Evolutionary conservation across 2,329 filamentous ascomycete species (phyloP).

Genomic region (Aaosphaeria arxii): DNA sequence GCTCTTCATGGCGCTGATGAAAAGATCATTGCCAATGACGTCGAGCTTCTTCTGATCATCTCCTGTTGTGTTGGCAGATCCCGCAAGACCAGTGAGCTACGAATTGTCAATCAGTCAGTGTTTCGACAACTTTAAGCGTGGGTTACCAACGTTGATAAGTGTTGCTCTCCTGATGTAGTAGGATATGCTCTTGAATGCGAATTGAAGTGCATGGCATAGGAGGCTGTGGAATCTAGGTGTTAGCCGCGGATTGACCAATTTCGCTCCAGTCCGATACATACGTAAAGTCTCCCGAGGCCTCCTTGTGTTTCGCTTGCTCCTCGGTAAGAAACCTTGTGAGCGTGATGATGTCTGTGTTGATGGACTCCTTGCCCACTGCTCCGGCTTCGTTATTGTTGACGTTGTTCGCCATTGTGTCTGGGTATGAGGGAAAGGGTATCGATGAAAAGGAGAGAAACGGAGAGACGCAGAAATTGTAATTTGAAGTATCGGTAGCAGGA

Average conservation of each 20-base stretch:
- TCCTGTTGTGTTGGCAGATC: slow-evolving; percentile 90
- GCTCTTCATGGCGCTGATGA: slow-evolving; percentile 91
- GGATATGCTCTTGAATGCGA: slow-evolving; percentile 99
- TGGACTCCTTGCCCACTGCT: slow-evolving; percentile 63
- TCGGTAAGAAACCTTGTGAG: slow-evolving; percentile 94
- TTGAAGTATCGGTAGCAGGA: no score
- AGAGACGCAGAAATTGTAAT: slow-evolving; percentile 9
- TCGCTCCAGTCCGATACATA: slow-evolving; percentile 46
- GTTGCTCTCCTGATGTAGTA: slow-evolving; percentile 98
- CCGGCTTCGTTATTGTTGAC: slow-evolving; percentile 44
- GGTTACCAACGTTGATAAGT: slow-evolving; percentile 67
- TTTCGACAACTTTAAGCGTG: background rate
- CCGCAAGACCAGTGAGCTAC: slow-evolving; percentile 82
- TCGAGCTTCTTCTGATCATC: slow-evolving; percentile 99
- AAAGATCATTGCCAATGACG: slow-evolving; percentile 97
- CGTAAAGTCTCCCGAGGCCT: slow-evolving; percentile 99
- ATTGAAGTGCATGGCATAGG: slow-evolving; percentile 95
- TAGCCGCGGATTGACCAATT: background rate
- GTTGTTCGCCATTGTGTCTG: slow-evolving; percentile 29
- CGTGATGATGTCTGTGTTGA: slow-evolving; percentile 96
- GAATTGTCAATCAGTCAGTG: slow-evolving; percentile 8
- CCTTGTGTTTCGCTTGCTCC: slow-evolving; percentile 88
- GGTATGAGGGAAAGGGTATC: slow-evolving; percentile 2
- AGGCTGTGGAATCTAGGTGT: slow-evolving; percentile 56
- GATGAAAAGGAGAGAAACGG: slow-evolving; percentile 3